These are phyloP conservation scores for Gigaspora rosea DNA, from an alignment of 192 early-diverging fungal genomes.

Conservation along the genomic window DNA sequence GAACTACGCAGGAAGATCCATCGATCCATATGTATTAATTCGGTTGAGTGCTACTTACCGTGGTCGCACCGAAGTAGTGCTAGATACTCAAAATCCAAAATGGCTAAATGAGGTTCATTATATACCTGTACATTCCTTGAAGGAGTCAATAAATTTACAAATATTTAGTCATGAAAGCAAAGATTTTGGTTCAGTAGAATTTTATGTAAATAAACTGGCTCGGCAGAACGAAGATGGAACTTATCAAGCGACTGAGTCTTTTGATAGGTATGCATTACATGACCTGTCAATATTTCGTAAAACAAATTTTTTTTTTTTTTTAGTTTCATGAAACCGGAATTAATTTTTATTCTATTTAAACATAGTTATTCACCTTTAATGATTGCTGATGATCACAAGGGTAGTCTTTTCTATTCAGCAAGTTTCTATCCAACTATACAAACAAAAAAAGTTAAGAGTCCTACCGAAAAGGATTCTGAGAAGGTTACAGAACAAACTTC, in stretches of 20 bases:
- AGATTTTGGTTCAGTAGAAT: constrained; percentile 60
- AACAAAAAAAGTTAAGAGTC: neutral
- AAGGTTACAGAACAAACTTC: neutral
- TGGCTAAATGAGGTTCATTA: constrained; percentile 81
- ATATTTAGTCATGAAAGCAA: constrained; percentile 84
- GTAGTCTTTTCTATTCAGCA: constrained; percentile 13
- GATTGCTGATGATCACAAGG: neutral
- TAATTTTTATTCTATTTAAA: neutral
- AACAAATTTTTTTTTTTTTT: neutral
- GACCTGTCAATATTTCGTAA: neutral
- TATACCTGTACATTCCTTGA: constrained; percentile 68
- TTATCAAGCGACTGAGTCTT: constrained; percentile 29
- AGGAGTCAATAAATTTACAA: constrained; percentile 67
- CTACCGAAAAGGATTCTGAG: neutral
- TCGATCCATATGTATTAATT: constrained; percentile 79
- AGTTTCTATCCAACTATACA: constrained; percentile 22
- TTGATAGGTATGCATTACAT: constrained; percentile 35
- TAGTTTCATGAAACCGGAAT: neutral
- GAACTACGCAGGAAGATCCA: constrained; percentile 56
- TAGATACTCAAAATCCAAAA: constrained; percentile 73
- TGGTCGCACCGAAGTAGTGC: constrained; percentile 68
- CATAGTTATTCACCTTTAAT: constrained; percentile 10
- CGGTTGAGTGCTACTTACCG: constrained; percentile 54
- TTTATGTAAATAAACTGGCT: constrained; percentile 25
- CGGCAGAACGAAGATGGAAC: constrained; percentile 31